Base-by-base conservation (phyloP, 768 basidiomycete species). In the Hortiboletus campestris region DNA sequence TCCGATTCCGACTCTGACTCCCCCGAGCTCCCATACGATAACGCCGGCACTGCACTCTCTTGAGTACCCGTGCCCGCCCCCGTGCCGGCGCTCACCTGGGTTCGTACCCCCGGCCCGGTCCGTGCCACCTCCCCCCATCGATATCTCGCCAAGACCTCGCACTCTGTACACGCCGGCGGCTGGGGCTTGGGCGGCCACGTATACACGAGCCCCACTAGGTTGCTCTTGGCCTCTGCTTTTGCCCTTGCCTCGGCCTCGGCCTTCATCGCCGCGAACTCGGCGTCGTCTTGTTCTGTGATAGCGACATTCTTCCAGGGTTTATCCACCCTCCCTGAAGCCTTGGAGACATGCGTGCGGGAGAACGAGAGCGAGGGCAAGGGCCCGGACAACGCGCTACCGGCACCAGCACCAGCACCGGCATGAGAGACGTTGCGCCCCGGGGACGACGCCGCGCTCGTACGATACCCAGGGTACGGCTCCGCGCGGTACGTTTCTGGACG, bases 241-340 rank as follows among this genome's bases (percentile, higher is more conserved):
- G 16, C 34, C 34, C 42, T 36, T 11, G 11, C 11, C 32, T 28
- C 12, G 19, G 11, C 40, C 44, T 45, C 25, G 0, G 17, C n/a
- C 32, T 14, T 14, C 32, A 53, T 49, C 2, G 47, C 60, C 19
- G 35, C 56, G 16, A 63, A 63, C 39, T 65, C 63, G 0, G 55
- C 63, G 12, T 67, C 69, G 29, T 69, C 69, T 6, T 59, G 59
- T 22, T 71, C 71, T 1, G 57, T 69, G 25, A 72, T 60, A 12
- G 65, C 58, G 8, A 69, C 57, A 12, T 63, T 65, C 62, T 71
- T 69, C 69, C 71, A 71, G 6, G 56, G 57, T 48, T 72, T 72
- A 36, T 61, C 32, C 16, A 2, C 6, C 1, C 16, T 38, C 12
- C 9, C 19, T 17, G 39, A 20, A n/a, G 16, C 22, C 13, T 29